Base-by-base conservation (phyloP, 176 grass and related monocot genomes). In the Alloteropsis semialata region DNA sequence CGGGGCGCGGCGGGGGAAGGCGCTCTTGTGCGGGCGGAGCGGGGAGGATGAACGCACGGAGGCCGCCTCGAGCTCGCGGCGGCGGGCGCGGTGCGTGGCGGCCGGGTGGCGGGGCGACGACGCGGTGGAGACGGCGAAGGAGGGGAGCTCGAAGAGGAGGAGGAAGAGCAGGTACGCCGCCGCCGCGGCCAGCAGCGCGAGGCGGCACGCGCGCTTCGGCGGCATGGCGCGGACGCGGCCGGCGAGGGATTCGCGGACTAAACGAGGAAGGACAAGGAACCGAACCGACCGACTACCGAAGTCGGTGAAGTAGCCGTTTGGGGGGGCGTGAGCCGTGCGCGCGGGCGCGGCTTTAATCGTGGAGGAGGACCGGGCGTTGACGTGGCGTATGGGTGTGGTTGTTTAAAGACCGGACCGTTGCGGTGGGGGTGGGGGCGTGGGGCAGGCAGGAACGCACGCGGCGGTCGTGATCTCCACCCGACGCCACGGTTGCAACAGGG, bases 131-230 rank as follows among this genome's bases (percentile, higher is more conserved):
- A 74, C 5, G 81, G 76, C 55, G 69, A 89, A 15, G 76, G 87
- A 61, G 39, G 87, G 87, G 2, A 89, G 81, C 86, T 88, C 86
- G 80, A 88, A 82, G 65, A 88, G 66, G 65, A 88, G 65, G 44
- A 88, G 86, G 86, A 84, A 88, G 74, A 65, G 56, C 45, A 88
- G 74, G 81, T 88, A 88, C 6, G 74, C 80, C 19, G 80, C 79
- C 24, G 73, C 86, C 9, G 78, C 78, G 34, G 80, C 86, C 22
- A 88, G 86, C 27, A 88, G 74, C 44, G 74, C 86, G 16, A 72
- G 34, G 34, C 80, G 74, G 80, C 86, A 84, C 44, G 74, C 74
- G 22, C 86, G 86, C 80, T 88, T 88, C 3, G 80, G 73, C 86
- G 86, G 65, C 86, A 88, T 88, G 63, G 70, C 74, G 36, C 16